Base-by-base conservation (phyloP, 148 eudicot genomes). In the Agrostemma githago region DNA sequence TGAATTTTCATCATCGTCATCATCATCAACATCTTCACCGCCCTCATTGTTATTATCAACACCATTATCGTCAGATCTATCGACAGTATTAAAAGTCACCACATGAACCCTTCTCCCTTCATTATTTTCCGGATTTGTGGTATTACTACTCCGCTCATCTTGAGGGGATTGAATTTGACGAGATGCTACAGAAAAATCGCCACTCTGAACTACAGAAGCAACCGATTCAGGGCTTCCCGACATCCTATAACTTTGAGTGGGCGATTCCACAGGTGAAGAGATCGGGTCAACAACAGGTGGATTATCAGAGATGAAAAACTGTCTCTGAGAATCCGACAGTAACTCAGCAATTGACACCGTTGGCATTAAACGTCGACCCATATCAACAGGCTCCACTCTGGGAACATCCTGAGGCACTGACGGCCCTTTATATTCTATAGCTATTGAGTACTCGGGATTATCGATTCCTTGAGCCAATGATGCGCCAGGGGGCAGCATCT, bases 401-500 rank as follows among this genome's bases (percentile, higher is more conserved):
- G 96, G 99, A n/a, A 90, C 89, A 60, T 89, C 90, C 72, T 86
- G 88, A 48, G 88, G 73, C 43, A 88, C 76, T 15, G 85, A 80
- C 57, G 99, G 96, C 11, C 99, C 99, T 17, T 67, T 76, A 67
- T 95, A 95, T 78, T 92, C 99, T 48, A 86, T 73, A 15, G 96
- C 99, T 78, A 92, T 89, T 0, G 99, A 95, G 73, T 85, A 92
- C 70, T 95, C 96, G 8, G 88, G 86, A 20, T 85, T 83, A 66
- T 84, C 87, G 44, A 83, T 83, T 5, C 84, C 80, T 72, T 86
- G 87, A 14, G 97, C 89, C 44, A 89, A 62, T 8, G 90, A 75
- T 62, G 92, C 83, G 39, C 97, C 96, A 14, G 90, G 94, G 38
- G 97, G 96, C 54, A 95, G 88, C 97, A 90, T 92, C 85, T 89